phyloP scores from a whole-genome alignment of 228 moss, liverwort and hornwort species.

The Sphagnum fallax region DNA sequence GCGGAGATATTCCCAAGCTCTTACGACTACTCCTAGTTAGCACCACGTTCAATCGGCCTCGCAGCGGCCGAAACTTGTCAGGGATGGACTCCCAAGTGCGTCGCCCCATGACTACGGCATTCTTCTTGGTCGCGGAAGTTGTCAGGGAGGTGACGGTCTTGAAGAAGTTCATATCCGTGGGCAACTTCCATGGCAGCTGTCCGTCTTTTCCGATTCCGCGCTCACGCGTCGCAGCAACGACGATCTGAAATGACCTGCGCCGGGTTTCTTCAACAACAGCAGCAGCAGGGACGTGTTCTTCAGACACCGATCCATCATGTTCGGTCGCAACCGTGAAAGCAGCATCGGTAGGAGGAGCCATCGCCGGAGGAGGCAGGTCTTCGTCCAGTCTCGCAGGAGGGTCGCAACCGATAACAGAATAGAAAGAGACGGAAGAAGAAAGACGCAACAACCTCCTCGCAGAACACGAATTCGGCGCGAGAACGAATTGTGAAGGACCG shows the following conservation, averaged over 20 bases:
- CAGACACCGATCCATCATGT: too few species aligned
- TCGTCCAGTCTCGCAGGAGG: too few species aligned
- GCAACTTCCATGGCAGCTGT: constrained; percentile 76
- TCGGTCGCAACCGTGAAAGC: too few species aligned
- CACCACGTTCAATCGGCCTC: constrained; percentile 74
- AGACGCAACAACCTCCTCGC: too few species aligned
- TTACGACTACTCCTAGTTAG: constrained; percentile 42
- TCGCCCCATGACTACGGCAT: constrained; percentile 86
- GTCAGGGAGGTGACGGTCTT: constrained; percentile 50
- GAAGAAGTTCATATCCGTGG: constrained; percentile 79
- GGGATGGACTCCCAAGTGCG: constrained; percentile 75
- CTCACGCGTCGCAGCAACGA: constrained; percentile 58
- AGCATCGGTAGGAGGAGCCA: too few species aligned
- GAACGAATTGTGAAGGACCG: too few species aligned
- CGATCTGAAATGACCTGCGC: constrained; percentile 60
- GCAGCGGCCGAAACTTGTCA: constrained; percentile 55
- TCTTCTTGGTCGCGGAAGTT: constrained; percentile 34
- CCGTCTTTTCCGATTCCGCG: constrained; percentile 65
- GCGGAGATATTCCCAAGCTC: neutral
- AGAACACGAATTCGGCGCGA: too few species aligned
- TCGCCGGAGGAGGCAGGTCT: too few species aligned
- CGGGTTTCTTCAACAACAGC: neutral
- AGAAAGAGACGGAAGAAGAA: too few species aligned
- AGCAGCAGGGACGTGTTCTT: too few species aligned
- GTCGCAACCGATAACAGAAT: too few species aligned